Base-by-base conservation (phyloP, 495 filamentous ascomycete species). In the Rhypophila decipiens region DNA sequence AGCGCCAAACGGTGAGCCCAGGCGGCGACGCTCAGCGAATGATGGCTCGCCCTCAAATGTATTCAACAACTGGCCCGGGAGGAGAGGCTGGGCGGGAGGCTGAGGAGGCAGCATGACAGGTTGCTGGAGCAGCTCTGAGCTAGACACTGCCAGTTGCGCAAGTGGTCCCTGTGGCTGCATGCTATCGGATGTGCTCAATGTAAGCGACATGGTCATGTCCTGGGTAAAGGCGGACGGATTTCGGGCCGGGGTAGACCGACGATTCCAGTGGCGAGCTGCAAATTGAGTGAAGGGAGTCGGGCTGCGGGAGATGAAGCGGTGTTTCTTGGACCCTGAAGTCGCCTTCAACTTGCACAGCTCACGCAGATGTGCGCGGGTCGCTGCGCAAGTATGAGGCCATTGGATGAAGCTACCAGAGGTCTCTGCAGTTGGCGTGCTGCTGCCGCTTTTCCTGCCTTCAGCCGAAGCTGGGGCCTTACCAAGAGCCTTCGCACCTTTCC, bases 381-480 rank as follows among this genome's bases (percentile, higher is more conserved):
- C 84, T 34, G 84, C 73, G 56, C 88, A 84, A 5, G 88, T 88
- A 56, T 86, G 86, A 29, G 90, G 88, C 88, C 90, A 98, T 34
- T 74, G 59, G 17, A 72, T 72, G 46, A 71, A 73, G 0, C 68
- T 58, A 35, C 63, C 58, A 5, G 58, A 45, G n/a, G 57, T 57
- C 19, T 69, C 70, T 0, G 66, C 71, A 3, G 78, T 79, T 11
- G 88, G 86, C 0, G 86, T 90, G 47, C 71, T 79, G 55, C 81
- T 84, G 20, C 82, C 83, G 58, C 80, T 87, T 49, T 72, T 72
- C 37, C 23, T 50, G 2, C 53, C 54, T 21, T 63, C 59, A 18
- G 12, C 22, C 3, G 52, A 20, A n/a, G 48, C 54, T 24, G 59
- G 54, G 1, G 59, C 47, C 42, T 59, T 66, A 18, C 57, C 21